phyloP scores from a whole-genome alignment of 2,329 filamentous ascomycete species.

The Cladosporium sp. region DNA sequence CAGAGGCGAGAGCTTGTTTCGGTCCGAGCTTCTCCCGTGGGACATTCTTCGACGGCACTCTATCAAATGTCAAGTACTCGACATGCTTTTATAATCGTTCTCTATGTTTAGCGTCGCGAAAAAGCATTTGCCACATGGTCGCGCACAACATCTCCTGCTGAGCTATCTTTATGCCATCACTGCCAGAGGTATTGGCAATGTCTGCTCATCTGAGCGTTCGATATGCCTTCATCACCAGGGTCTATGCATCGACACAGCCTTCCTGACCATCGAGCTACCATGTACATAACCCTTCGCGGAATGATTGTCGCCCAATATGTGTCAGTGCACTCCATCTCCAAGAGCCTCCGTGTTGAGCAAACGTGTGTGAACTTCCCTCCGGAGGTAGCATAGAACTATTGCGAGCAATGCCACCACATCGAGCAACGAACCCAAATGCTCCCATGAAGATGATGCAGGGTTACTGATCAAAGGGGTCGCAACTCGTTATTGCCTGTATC shows the following conservation, averaged over 20 bases:
- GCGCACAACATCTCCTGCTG: background rate
- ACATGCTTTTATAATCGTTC: background rate
- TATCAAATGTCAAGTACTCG: background rate
- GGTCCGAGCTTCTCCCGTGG: background rate
- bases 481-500: too few species aligned
- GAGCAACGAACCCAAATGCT: too few species aligned
- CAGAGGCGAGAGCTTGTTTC: background rate
- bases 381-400: background rate
- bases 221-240: background rate
- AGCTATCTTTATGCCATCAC: background rate
- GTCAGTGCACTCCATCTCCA: background rate
- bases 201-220: background rate
- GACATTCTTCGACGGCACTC: background rate
- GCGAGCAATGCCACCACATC: too few species aligned
- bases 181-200: background rate
- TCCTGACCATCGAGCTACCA: background rate
- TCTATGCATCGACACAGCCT: background rate
- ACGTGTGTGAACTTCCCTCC: background rate
- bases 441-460: too few species aligned
- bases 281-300: too few species aligned
- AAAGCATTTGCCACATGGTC: background rate
- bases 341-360: background rate
- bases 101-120: background rate
- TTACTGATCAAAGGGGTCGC: too few species aligned
- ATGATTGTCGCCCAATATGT: too few species aligned